Conservation (phyloP, 345 rosid species). For the Pistacia integerrima region DNA sequence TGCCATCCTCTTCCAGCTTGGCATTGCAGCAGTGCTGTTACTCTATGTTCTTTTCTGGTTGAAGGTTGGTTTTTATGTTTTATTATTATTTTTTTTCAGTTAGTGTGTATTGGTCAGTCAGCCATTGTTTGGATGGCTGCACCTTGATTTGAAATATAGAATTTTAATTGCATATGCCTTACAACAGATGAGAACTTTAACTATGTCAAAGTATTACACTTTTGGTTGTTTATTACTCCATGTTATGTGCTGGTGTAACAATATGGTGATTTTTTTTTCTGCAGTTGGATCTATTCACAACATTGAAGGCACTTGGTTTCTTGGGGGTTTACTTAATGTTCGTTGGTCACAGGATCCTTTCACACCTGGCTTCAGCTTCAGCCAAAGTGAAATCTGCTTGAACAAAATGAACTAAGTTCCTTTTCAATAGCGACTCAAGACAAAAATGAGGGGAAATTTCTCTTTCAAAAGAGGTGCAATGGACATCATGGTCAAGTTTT, state of each 20-base stretch:
- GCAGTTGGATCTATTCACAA: conserved; percentile 94
- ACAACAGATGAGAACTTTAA: neutral
- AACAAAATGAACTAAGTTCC: conserved; percentile 21
- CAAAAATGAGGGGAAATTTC: conserved; percentile 13
- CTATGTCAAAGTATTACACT: neutral
- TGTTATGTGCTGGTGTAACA: neutral
- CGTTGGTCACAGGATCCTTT: conserved; percentile 85
- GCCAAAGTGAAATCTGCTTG: conserved; percentile 81
- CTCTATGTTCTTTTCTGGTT: conserved; percentile 94
- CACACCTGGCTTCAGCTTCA: conserved; percentile 75
- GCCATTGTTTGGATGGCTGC: neutral
- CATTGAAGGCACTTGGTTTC: conserved; percentile 72
- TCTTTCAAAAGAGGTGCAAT: neutral
- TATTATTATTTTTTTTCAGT: neutral
- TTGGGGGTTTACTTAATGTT: conserved; percentile 82
- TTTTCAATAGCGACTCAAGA: neutral
- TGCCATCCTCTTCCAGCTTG: conserved; percentile 77
- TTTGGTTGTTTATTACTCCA: neutral
- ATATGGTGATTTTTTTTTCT: neutral
- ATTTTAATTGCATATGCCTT: neutral
- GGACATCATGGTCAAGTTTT: conserved; percentile 7
- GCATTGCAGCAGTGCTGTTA: conserved; percentile 80
- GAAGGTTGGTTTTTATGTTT: conserved; percentile 53
- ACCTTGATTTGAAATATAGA: neutral
- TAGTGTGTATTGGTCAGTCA: neutral